phyloP scores from a whole-genome alignment of 1,139 yeast genomes.

The Lodderomyces metapsilosis region DNA sequence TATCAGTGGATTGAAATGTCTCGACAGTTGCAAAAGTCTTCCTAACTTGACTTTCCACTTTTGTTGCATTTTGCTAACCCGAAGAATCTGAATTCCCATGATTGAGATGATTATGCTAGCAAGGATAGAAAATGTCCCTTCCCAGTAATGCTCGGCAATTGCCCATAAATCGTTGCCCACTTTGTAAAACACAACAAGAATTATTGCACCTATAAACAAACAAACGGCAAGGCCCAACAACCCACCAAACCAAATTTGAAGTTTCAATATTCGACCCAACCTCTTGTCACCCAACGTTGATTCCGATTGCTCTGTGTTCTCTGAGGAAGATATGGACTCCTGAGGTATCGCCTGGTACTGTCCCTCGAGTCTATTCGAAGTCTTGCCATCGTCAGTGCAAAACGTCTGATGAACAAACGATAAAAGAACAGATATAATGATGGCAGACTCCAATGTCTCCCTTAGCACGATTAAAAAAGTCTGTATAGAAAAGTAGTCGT shows the following conservation, averaged over 20 bases:
- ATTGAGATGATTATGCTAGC: conserved; percentile 45
- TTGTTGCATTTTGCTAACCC: conserved; percentile 61
- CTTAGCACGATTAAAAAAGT: conserved; percentile 45
- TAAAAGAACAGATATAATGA: conserved; percentile 43
- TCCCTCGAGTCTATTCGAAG: background rate
- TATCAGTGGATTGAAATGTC: conserved; percentile 13
- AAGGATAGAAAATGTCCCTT: conserved; percentile 42
- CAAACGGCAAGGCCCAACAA: conserved; percentile 38
- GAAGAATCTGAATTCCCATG: conserved; percentile 44
- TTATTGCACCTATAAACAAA: conserved; percentile 35
- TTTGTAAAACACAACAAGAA: conserved; percentile 35
- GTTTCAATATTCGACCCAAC: conserved; percentile 22
- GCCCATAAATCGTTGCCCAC: conserved; percentile 45
- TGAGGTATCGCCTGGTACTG: background rate
- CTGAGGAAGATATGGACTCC: background rate
- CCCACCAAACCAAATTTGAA: conserved; percentile 47
- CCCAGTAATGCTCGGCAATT: conserved; percentile 48
- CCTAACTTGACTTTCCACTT: conserved; percentile 78
- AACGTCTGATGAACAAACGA: conserved; percentile 42
- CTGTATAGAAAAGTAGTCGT: conserved; percentile 44
- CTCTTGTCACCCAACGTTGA: conserved; percentile 4
- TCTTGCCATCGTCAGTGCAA: conserved; percentile 3
- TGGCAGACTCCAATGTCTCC: conserved; percentile 47
- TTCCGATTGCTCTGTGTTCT: background rate
- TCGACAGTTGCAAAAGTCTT: conserved; percentile 19